phyloP scores from a whole-genome alignment of 1,139 yeast species.

The Kodamaea ohmeri region DNA sequence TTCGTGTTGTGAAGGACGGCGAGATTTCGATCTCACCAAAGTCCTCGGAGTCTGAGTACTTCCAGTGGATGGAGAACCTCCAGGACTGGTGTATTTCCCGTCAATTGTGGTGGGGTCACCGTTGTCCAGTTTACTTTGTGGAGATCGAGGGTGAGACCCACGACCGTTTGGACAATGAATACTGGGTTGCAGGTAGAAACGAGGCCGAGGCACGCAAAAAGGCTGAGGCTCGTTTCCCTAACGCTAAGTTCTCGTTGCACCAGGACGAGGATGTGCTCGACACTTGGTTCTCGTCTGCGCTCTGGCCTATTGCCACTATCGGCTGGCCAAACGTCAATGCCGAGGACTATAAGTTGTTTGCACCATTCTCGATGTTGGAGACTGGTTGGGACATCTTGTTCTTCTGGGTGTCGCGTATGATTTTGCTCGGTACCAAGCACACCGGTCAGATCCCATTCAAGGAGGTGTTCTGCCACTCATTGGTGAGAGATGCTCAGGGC shows the following conservation, averaged over 20 bases:
- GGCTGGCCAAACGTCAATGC: slow-evolving; percentile 87
- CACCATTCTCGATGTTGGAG: slow-evolving; percentile 91
- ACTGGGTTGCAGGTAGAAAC: slow-evolving; percentile 90
- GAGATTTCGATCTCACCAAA: slow-evolving; percentile 80
- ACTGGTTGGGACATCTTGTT: slow-evolving; percentile 99
- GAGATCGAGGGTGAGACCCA: slow-evolving; percentile 68
- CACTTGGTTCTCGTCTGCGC: slow-evolving; percentile 97
- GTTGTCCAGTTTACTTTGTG: slow-evolving; percentile 95
- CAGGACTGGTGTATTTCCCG: slow-evolving; percentile 99
- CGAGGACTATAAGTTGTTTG: slow-evolving; percentile 70
- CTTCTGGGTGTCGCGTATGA: slow-evolving; percentile 99
- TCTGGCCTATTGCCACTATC: slow-evolving; percentile 95
- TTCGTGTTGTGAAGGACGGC: slow-evolving; percentile 81
- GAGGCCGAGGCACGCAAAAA: slow-evolving; percentile 79
- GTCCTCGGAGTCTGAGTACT: slow-evolving; percentile 87
- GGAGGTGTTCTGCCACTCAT: slow-evolving; percentile 97
- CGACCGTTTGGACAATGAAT: slow-evolving; percentile 61
- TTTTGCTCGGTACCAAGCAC: slow-evolving; percentile 82
- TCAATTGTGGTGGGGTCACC: slow-evolving; percentile 99
- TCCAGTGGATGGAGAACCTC: slow-evolving; percentile 93
- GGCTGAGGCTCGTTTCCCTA: slow-evolving; percentile 74
- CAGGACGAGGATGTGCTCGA: slow-evolving; percentile 98
- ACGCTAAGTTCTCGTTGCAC: slow-evolving; percentile 66
- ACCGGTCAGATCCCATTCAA: slow-evolving; percentile 91
- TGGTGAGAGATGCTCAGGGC: slow-evolving; percentile 98